phyloP scores from a whole-genome alignment of 306 rosid species.

The Quercus glauca region DNA sequence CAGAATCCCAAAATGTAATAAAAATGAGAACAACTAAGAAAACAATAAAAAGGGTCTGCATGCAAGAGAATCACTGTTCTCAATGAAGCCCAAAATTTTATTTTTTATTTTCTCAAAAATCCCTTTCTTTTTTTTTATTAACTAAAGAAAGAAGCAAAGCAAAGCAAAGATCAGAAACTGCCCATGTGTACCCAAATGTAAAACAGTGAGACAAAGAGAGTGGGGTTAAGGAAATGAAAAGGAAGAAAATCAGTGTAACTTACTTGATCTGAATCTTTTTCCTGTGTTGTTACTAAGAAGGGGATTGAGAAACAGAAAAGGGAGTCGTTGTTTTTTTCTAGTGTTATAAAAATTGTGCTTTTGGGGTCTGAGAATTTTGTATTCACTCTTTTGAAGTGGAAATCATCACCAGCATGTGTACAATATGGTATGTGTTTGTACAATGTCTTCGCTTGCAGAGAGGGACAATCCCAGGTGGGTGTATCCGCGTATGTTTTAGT shows the following conservation, averaged over 20 bases:
- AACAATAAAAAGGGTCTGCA: slow-evolving; percentile 36
- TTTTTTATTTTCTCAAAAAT: neutral
- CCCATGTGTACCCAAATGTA: neutral
- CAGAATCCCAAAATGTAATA: neutral
- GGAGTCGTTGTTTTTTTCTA: neutral
- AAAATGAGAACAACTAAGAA: neutral
- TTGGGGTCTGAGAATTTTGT: slow-evolving; percentile 12
- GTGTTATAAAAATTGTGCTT: too few species aligned
- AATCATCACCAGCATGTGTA: slow-evolving; percentile 6
- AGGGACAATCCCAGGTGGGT: slow-evolving; percentile 17
- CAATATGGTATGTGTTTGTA: slow-evolving; percentile 3
- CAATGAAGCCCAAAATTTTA: neutral
- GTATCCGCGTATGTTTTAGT: neutral
- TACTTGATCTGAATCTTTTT: slow-evolving; percentile 40
- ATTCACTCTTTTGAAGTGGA: neutral
- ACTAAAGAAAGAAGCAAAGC: neutral
- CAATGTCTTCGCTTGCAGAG: slow-evolving; percentile 16
- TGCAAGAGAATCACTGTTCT: slow-evolving; percentile 42
- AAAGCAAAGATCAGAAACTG: neutral
- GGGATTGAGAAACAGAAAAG: slow-evolving; percentile 15
- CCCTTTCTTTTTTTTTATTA: neutral
- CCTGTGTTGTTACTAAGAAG: neutral
- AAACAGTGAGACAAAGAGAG: neutral
- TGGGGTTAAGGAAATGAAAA: neutral
- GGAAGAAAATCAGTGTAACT: neutral